A percentile compares a stretch with the other conserved stretches of the same genome.
Conservation (phyloP, 176 grass and related monocot genomes). For the maize (Zea mays) region DNA sequence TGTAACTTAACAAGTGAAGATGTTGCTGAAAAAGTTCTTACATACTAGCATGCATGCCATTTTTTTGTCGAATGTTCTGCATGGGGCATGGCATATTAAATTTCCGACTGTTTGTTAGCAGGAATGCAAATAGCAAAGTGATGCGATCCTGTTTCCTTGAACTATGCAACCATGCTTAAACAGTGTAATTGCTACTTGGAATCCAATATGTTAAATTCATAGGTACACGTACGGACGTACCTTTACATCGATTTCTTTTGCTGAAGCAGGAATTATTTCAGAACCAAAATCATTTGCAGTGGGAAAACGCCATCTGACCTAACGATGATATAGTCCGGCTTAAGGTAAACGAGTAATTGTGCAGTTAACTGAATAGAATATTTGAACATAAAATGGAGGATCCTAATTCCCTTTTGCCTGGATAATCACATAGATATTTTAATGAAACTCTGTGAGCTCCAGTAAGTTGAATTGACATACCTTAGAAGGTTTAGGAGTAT, state of each 20-base stretch:
- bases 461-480: conserved; percentile 50
- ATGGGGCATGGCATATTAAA: background rate
- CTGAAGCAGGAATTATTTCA: conserved; percentile 89
- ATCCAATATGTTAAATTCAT: conserved; percentile 1
- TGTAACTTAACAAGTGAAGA: background rate
- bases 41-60: background rate
- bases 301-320: conserved; percentile 95
- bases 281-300: conserved; percentile 98
- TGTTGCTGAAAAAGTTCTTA: conserved; percentile 6
- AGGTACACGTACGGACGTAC: conserved; percentile 51
- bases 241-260: conserved; percentile 74
- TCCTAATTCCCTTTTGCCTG: background rate
- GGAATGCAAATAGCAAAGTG: background rate
- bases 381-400: background rate
- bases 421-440: background rate
- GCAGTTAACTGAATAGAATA: background rate
- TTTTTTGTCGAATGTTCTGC: background rate
- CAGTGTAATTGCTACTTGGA: background rate
- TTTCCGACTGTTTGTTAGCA: background rate
- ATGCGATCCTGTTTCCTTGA: background rate
- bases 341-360: conserved; percentile 37
- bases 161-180: background rate
- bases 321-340: conserved; percentile 54
- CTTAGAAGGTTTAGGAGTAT: conserved; percentile 92
- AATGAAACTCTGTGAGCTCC: conserved; percentile 6